Conservation (phyloP, 768 basidiomycete genomes). For the Podaxis rugospora region DNA sequence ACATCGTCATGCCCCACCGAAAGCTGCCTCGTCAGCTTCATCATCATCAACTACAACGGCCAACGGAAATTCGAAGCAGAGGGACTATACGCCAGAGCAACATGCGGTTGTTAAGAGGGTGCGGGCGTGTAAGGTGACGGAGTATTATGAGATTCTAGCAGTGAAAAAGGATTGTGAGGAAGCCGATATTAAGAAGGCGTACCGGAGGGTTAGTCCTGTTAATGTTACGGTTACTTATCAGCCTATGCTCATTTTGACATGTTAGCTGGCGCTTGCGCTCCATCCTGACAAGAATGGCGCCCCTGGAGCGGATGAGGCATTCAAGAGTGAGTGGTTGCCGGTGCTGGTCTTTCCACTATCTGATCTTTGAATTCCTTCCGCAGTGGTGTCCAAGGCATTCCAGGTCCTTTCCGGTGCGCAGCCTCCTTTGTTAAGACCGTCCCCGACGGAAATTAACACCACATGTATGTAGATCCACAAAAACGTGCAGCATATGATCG, state of each 20-base stretch:
- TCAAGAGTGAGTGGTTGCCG: conserved; percentile 69
- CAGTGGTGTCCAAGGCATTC: conserved; percentile 98
- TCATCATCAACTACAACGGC: conserved; percentile 36
- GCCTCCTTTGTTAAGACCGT: not conserved
- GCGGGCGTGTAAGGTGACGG: conserved; percentile 77
- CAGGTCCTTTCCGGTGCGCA: conserved; percentile 79
- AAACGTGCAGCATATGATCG: conserved; percentile 86
- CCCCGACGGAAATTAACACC: not conserved
- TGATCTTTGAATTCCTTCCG: conserved; percentile 9
- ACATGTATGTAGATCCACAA: conserved; percentile 57
- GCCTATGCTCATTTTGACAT: not conserved
- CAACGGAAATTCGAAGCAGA: conserved; percentile 65
- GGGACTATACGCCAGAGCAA: conserved; percentile 87
- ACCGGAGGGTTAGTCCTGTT: conserved; percentile 70
- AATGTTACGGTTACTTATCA: not conserved
- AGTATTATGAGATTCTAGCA: conserved; percentile 90
- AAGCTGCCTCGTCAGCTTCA: not conserved
- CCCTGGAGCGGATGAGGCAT: conserved; percentile 97
- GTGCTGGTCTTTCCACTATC: conserved; percentile 3
- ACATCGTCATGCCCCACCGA: conserved; percentile 42
- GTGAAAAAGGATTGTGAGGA: conserved; percentile 81
- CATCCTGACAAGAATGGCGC: conserved; percentile 96
- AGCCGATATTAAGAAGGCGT: conserved; percentile 87
- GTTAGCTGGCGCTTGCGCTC: conserved; percentile 78
- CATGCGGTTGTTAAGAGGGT: conserved; percentile 80